Percentiles rank a stretch among this genome's conserved stretches.
Conservation (phyloP, 371 early-diverging fungal genomes). For the Furculomyces boomerangus region DNA sequence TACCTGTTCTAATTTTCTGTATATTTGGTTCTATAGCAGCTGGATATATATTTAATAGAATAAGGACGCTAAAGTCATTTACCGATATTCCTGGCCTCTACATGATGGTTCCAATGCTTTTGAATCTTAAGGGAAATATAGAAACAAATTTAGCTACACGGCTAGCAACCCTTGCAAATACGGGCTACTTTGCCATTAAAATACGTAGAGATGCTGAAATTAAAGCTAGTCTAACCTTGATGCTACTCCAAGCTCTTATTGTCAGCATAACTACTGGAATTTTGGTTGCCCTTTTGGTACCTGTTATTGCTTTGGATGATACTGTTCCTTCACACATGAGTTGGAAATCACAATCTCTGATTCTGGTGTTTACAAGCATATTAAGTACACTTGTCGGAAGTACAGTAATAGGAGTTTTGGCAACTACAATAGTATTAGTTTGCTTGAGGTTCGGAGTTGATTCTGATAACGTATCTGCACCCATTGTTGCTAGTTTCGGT, state of each 20-base stretch:
- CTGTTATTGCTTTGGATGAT: conserved; percentile 4
- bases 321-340: neutral
- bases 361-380: conserved; percentile 47
- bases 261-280: conserved; percentile 49
- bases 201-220: conserved; percentile 34
- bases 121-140: conserved; percentile 73
- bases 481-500: conserved; percentile 23
- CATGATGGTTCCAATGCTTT: conserved; percentile 61
- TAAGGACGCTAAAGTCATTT: conserved; percentile 39
- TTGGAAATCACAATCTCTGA: conserved; percentile 30
- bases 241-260: conserved; percentile 49
- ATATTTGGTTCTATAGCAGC: conserved; percentile 52
- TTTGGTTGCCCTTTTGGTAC: conserved; percentile 38
- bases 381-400: conserved; percentile 51
- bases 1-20: conserved; percentile 50
- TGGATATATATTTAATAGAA: conserved; percentile 42
- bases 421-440: conserved; percentile 41
- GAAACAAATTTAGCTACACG: conserved; percentile 75
- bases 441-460: conserved; percentile 46
- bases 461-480: conserved; percentile 45
- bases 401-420: conserved; percentile 46
- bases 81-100: conserved; percentile 48
- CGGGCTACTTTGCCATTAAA: neutral
- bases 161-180: conserved; percentile 50
- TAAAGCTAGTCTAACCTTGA: conserved; percentile 41